Evolutionary conservation across 805 yeast genomes (phyloP).

Genomic region (Kazachstania viticola): DNA sequence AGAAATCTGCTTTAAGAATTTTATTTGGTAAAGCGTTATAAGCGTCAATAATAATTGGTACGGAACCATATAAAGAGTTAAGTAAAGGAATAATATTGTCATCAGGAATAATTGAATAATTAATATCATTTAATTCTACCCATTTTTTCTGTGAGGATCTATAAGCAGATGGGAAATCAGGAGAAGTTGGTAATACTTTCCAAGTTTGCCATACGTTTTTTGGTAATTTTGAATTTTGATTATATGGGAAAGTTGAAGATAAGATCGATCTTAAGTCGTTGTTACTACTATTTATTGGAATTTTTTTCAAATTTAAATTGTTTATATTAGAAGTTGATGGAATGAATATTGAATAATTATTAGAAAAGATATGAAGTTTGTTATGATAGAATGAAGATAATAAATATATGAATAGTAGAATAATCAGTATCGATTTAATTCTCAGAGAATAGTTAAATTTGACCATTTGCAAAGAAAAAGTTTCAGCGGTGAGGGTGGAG

Average conservation of each 20-base stretch:
- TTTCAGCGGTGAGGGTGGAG: too few species aligned
- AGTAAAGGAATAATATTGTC: slow-evolving; percentile 46
- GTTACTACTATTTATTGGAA: neutral
- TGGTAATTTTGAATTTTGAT: slow-evolving; percentile 51
- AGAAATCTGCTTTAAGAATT: slow-evolving; percentile 86
- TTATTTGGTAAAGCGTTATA: slow-evolving; percentile 66
- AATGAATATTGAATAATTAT: too few species aligned
- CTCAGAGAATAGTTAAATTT: too few species aligned
- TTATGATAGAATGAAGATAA: too few species aligned
- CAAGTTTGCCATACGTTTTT: slow-evolving; percentile 89
- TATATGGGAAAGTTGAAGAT: slow-evolving; percentile 66
- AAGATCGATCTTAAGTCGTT: slow-evolving; percentile 35
- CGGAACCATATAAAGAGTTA: slow-evolving; percentile 45
- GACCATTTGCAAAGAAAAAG: too few species aligned
- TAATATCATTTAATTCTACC: slow-evolving; percentile 33
- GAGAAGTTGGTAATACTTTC: slow-evolving; percentile 56
- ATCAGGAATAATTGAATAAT: slow-evolving; percentile 68
- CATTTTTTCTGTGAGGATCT: slow-evolving; percentile 46
- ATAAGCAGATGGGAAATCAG: slow-evolving; percentile 43
- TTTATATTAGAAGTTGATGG: slow-evolving; percentile 20
- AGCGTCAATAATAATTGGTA: slow-evolving; percentile 70
- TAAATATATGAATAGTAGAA: too few species aligned
- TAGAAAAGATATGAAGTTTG: too few species aligned
- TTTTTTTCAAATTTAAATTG: slow-evolving; percentile 12
- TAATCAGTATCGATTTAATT: too few species aligned